Evolutionary conservation across 306 rosid species (phyloP), one percentile per base, ranked within the genome.

Genomic region (Geum urbanum): DNA sequence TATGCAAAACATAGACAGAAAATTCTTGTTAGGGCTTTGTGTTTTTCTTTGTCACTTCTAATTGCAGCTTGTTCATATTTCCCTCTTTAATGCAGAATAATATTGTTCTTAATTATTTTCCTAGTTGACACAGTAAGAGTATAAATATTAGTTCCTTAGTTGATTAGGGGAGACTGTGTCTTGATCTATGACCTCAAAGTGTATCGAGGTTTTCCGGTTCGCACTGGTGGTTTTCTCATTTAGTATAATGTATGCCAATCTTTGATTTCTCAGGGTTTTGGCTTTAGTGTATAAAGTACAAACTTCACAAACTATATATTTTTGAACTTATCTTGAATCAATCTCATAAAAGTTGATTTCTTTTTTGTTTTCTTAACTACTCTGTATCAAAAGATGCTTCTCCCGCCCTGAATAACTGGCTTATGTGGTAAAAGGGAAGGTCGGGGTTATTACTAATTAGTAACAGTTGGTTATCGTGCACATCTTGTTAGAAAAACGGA

Each of bases 311-410:
- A 64, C 22, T 12, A 64, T 44, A 19, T 64, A 44, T 41, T 67
- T 65, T 65, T 46, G 70, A 46, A 64, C 15, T 6, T 59, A 61
- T 37, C 24, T 65, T 22, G 55, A 22, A 14, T 55, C 61, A 6
- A 4, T 4, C 37, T 9, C 11, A 19, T 44, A 24, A 20, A 19
- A 20, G 22, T 46, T 65, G 1, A 6, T 20, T 24, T 58, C 55
- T 47, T 7, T 37, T 55, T 10, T 67, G 10, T 58, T 52, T 19
- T 50, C 19, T 13, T 51, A 18, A 37, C 18, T 49, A 9, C 46
- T 7, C 4, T 66, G 40, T 50, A 6, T 49, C 18, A n/a, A 55
- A 67, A 7, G 20, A 50, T 15, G 18, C 59, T 67, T 66, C 71
- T 66, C 57, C 27, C 24, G n/a, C 2, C 32, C 32, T 27, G 32